Percentiles rank a stretch among this genome's conserved stretches.
Conservation (phyloP, 75 land plant species). For the Chamaecyparis obtusa region DNA sequence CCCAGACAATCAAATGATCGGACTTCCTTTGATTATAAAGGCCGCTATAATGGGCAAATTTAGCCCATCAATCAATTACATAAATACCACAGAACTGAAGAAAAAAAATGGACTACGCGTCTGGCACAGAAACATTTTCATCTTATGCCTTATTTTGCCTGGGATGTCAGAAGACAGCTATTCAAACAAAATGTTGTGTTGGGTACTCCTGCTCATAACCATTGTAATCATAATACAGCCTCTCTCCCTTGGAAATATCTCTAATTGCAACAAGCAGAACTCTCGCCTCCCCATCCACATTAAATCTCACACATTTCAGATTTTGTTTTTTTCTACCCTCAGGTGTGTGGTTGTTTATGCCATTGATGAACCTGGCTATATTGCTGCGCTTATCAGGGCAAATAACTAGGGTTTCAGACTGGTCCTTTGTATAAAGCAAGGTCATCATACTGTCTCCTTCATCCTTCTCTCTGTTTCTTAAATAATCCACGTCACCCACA, state of each 20-base stretch:
- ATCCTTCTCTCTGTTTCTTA: conserved; percentile 37
- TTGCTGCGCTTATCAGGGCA: conserved; percentile 59
- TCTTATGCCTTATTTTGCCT: neutral
- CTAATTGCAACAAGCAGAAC: conserved; percentile 50
- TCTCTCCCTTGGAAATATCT: conserved; percentile 54
- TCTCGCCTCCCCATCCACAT: conserved; percentile 49
- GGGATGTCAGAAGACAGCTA: neutral
- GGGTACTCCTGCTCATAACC: conserved; percentile 49
- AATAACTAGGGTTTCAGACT: conserved; percentile 40
- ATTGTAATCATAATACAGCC: conserved; percentile 58
- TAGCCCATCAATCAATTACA: neutral
- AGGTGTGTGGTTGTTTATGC: conserved; percentile 49
- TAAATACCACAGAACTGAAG: neutral
- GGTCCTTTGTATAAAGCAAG: conserved; percentile 29
- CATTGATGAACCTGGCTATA: conserved; percentile 53
- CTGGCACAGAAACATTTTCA: neutral
- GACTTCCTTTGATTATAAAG: neutral
- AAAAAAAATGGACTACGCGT: neutral
- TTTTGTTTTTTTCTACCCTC: conserved; percentile 59
- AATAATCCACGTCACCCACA: conserved; percentile 54
- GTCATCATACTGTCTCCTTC: conserved; percentile 64
- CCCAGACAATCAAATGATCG: neutral
- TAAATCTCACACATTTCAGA: conserved; percentile 45
- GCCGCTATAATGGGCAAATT: neutral
- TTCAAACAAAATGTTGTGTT: conserved; percentile 47